Base-by-base conservation (phyloP, 768 basidiomycete genomes). In the Collybiopsis confluens region DNA sequence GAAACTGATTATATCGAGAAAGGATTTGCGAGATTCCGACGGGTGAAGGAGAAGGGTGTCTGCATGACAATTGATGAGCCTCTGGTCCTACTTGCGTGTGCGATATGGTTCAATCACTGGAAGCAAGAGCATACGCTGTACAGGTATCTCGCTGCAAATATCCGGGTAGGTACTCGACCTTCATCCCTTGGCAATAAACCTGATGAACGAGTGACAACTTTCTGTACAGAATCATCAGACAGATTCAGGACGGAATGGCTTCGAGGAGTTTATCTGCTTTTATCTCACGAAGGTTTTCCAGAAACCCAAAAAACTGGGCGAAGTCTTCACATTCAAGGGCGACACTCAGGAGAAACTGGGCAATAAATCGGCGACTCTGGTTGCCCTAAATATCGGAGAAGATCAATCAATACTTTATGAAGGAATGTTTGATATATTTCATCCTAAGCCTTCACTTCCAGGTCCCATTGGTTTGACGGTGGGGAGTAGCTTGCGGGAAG, bases 231-330 rank as follows among this genome's bases (percentile, higher is more conserved):
- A 27, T 15, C 45, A 45, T 28, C 16, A 18, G n/a, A 6, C 42
- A 2, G n/a, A 23, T 6, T 28, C 16, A 4, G 45, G 45, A 11
- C 45, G 45, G 24, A 45, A 45, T 16, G 45, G 45, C 23, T 45
- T 45, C 15, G 45, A 45, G n/a, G 45, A 45, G 16, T 45, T 45
- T n/a, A 45, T 45, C 16, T 45, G 45, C 27, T 30, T 28, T n/a
- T 45, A 45, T 33, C 45, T 45, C 2, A 24, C 15, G 5, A 16
- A 30, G 2, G 26, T 18, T 18, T 45, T 45, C 27, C 7, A 18
- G 1, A 4, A 28, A 11, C 26, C 26, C 9, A 13, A 27, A 1
- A 45, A 8, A 30, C 18, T 45, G 7, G 9, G 30, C n/a, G 45
- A 45, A 7, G 27, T 45, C 11, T 45, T 45, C 18, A 11, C 27